Base-by-base conservation (phyloP, 306 rosid genomes). In the barrel medic (Medicago truncatula) region DNA sequence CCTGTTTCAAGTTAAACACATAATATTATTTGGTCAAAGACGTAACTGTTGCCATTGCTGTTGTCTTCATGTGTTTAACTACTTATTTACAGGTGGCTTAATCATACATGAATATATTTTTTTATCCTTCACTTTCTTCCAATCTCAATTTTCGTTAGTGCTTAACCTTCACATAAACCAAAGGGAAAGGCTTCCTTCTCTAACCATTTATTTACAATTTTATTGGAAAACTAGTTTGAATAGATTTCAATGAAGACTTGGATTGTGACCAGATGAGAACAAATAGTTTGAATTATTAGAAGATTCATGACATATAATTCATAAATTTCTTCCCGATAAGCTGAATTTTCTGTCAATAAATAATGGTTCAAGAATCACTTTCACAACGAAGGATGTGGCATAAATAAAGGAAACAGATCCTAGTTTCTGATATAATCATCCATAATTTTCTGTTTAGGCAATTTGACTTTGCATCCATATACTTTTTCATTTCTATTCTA, bases 21-120 rank as follows among this genome's bases (percentile, higher is more conserved):
- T 53, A 38, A 25, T 63, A 58, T 28, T 47, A 62, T 54, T 70
- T 60, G 61, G 74, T 70, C 70, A 15, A 57, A 34, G 80, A 25
- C 56, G 68, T 62, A 15, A 41, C 77, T 57, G 25, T 65, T 56
- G 40, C 73, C 57, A 21, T 9, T 5, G 38, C 38, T 34, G 38
- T 34, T 34, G 38, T 34, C 38, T 34, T 34, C 5, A 34, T 34
- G 38, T 34, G 38, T 28, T 28, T 34, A 34, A 34, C 38, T 34
- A 34, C 36, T 31, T 31, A 34, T 34, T 34, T 34, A 34, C 38
- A 34, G 38, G 38, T 38, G 66, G 39, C 20, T 46, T 44, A 65
- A n/a, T 73, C 13, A 66, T 59, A 23, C 79, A 40, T 20, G 23
- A 58, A 66, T 67, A 34, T 28, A 28, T 28, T 14, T 12, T 73